Base-by-base conservation (phyloP, 768 basidiomycete genomes). In the Phanerodontia chrysosporium region DNA sequence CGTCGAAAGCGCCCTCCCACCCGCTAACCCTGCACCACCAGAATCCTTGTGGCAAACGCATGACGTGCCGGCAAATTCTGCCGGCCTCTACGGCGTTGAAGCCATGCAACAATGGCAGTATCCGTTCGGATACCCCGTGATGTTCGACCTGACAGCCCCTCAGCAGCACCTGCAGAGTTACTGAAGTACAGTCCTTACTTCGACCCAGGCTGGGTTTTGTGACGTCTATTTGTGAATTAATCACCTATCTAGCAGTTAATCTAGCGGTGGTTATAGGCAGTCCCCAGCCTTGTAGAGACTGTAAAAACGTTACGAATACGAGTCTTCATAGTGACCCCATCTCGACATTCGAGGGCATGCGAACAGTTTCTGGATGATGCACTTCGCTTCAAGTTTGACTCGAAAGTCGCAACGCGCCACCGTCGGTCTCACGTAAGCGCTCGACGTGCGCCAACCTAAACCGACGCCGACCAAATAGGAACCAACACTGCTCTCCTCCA, bases 381-480 rank as follows among this genome's bases (percentile, higher is more conserved):
- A n/a, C n/a, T n/a, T n/a, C n/a, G n/a, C 7, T 45, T 18, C 45
- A 45, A 24, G 22, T 24, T 45, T 18, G 18, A 45, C n/a, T n/a
- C n/a, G n/a, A n/a, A n/a, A n/a, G n/a, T n/a, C n/a, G n/a, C n/a
- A n/a, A n/a, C n/a, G n/a, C n/a, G n/a, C n/a, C n/a, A n/a, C n/a
- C n/a, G n/a, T n/a, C n/a, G n/a, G n/a, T n/a, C 32, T 35, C 28
- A 25, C 49, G 21, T 53, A 39, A 36, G 32, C 52, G 52, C 35
- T n/a, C 10, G 28, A 25, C 21, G 18, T 51, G 51, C 51, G 51
- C 48, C 25, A 49, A 29, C 14, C 35, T 35, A 10, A n/a, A 10
- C 29, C 51, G 51, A 32, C 32, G 51, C 29, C 21, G 54, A 49
- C 58, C 58, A 60, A 60, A 60, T 29, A 60, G 14, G 35, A 45